phyloP scores from a whole-genome alignment of 179 eudicot genomes.

The Patellifolia procumbens region DNA sequence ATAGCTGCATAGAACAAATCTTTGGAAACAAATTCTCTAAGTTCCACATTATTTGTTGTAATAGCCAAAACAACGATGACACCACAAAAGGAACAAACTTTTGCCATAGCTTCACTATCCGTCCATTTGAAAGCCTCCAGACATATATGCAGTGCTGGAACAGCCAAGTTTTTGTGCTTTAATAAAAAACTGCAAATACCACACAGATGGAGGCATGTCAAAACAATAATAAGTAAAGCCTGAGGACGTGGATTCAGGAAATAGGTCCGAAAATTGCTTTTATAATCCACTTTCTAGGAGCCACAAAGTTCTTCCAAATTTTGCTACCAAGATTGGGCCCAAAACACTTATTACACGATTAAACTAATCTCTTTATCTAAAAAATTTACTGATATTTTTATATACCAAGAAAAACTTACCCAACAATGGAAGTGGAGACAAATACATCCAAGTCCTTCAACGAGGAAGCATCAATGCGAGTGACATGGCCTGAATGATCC shows the following conservation, averaged over 20 bases:
- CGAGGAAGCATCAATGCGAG: constrained; percentile 59
- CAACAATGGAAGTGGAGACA: constrained; percentile 65
- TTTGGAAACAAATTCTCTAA: constrained; percentile 72
- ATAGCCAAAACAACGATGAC: constrained; percentile 63
- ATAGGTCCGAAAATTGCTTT: not conserved
- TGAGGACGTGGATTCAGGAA: not conserved
- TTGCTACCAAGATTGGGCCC: not conserved
- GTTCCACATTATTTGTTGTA: constrained; percentile 60
- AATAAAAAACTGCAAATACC: constrained; percentile 62
- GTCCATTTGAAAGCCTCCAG: constrained; percentile 86
- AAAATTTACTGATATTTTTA: not conserved
- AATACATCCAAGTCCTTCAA: constrained; percentile 63
- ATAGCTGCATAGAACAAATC: constrained; percentile 85
- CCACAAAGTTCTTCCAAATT: not conserved
- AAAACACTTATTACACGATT: not conserved
- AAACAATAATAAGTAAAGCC: constrained; percentile 8
- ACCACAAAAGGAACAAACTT: constrained; percentile 69
- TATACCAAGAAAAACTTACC: constrained; percentile 46
- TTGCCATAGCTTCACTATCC: constrained; percentile 76
- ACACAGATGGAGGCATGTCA: constrained; percentile 13
- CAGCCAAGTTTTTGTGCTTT: constrained; percentile 66
- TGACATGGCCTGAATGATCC: constrained; percentile 72
- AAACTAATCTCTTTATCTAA: not conserved
- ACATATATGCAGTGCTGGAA: constrained; percentile 79
- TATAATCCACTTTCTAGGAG: not conserved